Percentiles rank a stretch among this genome's conserved stretches.
These are phyloP conservation scores for Papiliotrema terrestris DNA, from an alignment of 1,284 basidiomycete species.

Conservation along the genomic window DNA sequence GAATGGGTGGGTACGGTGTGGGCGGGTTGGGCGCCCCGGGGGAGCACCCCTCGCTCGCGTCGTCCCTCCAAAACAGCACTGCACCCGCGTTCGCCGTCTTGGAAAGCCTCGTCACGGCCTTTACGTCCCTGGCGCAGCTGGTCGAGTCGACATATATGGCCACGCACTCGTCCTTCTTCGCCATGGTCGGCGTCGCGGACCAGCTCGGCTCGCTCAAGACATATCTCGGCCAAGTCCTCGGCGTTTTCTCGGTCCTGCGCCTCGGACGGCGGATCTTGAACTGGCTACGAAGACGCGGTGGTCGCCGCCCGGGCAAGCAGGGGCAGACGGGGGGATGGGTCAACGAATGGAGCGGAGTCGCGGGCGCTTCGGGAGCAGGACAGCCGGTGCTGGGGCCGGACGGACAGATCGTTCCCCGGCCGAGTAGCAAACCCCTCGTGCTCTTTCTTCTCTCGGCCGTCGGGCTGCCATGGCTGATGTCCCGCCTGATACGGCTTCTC, in stretches of 20 bases:
- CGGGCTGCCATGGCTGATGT: slow-evolving; percentile 92
- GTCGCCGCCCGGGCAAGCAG: slow-evolving; percentile 45
- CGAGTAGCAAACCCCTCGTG: slow-evolving; percentile 84
- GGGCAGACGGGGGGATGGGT: slow-evolving; percentile 40
- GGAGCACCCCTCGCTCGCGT: slow-evolving; percentile 67
- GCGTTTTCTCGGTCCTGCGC: slow-evolving; percentile 81
- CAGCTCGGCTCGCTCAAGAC: slow-evolving; percentile 89
- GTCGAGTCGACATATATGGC: slow-evolving; percentile 98
- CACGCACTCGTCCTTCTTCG: slow-evolving; percentile 96
- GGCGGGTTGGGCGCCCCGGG: slow-evolving; percentile 52
- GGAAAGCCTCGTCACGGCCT: slow-evolving; percentile 92
- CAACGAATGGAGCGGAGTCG: slow-evolving; percentile 43
- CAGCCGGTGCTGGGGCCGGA: background rate
- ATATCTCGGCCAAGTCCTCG: slow-evolving; percentile 88
- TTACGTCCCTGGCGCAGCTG: slow-evolving; percentile 95
- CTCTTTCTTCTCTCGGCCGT: slow-evolving; percentile 94
- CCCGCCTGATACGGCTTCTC: slow-evolving; percentile 77
- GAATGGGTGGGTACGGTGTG: slow-evolving; percentile 56
- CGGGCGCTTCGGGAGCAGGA: slow-evolving; percentile 6
- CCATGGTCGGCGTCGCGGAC: slow-evolving; percentile 96
- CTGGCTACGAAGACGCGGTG: slow-evolving; percentile 43
- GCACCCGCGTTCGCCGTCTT: slow-evolving; percentile 90
- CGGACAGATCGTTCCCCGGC: slow-evolving; percentile 43
- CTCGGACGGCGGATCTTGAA: slow-evolving; percentile 55
- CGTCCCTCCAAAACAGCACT: slow-evolving; percentile 83